phyloP scores from a whole-genome alignment of 176 grass and related monocot species.

The Phoenix roebelenii region DNA sequence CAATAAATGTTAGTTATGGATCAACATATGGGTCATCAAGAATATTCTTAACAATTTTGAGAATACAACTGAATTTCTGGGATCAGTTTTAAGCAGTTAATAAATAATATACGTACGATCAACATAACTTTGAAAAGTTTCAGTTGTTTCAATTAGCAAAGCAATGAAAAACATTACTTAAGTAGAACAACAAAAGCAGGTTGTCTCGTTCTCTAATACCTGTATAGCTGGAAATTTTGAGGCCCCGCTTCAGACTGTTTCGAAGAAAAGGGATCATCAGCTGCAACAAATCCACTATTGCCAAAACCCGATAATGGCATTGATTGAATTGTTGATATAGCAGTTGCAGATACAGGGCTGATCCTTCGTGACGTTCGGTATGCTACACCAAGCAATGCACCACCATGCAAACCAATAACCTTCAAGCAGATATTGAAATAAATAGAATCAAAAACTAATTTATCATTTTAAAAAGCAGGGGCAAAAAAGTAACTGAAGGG shows the following conservation, averaged over 20 bases:
- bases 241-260: slow-evolving; percentile 55
- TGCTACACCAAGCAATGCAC: slow-evolving; percentile 91
- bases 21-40: no score
- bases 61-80: no score
- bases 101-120: no score
- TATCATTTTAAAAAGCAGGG: no score
- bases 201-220: slow-evolving; percentile 27
- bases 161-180: neutral
- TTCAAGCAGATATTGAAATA: slow-evolving; percentile 19
- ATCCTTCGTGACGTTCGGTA: slow-evolving; percentile 92
- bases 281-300: slow-evolving; percentile 44
- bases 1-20: no score
- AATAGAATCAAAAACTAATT: no score
- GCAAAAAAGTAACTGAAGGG: no score
- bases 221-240: slow-evolving; percentile 99
- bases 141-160: no score
- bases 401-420: slow-evolving; percentile 96
- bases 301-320: slow-evolving; percentile 96
- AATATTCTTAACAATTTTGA: no score
- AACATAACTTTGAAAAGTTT: no score
- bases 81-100: no score
- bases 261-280: slow-evolving; percentile 70
- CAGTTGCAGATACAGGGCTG: slow-evolving; percentile 69
- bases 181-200: neutral
- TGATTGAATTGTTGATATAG: slow-evolving; percentile 85